Evolutionary conservation across 495 filamentous ascomycete species (phyloP).

Genomic region (Antarctomyces pellizariae): DNA sequence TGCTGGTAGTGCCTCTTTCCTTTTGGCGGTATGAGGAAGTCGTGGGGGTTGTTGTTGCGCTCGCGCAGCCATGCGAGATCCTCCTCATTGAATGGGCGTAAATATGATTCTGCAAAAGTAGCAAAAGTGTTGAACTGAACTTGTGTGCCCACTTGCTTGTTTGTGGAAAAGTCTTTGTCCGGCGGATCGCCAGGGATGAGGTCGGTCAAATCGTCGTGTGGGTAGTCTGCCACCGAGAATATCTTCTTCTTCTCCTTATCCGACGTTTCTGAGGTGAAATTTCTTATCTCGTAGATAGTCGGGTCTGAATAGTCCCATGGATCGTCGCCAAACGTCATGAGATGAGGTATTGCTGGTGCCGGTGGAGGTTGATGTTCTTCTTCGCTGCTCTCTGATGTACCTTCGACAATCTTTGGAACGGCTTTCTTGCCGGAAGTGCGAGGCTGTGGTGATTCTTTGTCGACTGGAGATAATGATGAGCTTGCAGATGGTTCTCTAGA

Average conservation of each 20-base stretch:
- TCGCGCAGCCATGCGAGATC: slow-evolving; percentile 87
- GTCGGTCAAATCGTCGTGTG: slow-evolving; percentile 51
- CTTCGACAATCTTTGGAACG: slow-evolving; percentile 25
- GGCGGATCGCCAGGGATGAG: slow-evolving; percentile 74
- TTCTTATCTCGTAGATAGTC: slow-evolving; percentile 79
- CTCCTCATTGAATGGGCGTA: slow-evolving; percentile 77
- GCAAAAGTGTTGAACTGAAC: slow-evolving; percentile 78
- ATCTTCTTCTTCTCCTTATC: slow-evolving; percentile 67
- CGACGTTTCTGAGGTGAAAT: slow-evolving; percentile 44
- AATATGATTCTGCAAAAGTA: slow-evolving; percentile 72
- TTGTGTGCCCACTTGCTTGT: slow-evolving; percentile 78
- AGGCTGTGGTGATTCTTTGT: slow-evolving; percentile 20
- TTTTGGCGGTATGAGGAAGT: slow-evolving; percentile 69
- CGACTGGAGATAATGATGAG: slow-evolving; percentile 38
- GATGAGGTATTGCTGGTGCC: slow-evolving; percentile 44
- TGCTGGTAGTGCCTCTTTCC: slow-evolving; percentile 73
- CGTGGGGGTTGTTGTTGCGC: slow-evolving; percentile 55
- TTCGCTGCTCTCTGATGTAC: slow-evolving; percentile 24
- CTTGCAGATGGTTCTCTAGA: too few relatives aligned
- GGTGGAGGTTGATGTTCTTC: slow-evolving; percentile 60
- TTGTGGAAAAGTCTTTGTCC: slow-evolving; percentile 87
- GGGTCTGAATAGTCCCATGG: slow-evolving; percentile 82
- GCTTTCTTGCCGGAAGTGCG: slow-evolving; percentile 21
- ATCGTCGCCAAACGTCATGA: slow-evolving; percentile 69
- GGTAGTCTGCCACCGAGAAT: slow-evolving; percentile 68